Percentiles rank a stretch among this genome's conserved stretches.
phyloP scores from a whole-genome alignment of 108 stramenopile genomes.

The Cyclotella kingstonii region DNA sequence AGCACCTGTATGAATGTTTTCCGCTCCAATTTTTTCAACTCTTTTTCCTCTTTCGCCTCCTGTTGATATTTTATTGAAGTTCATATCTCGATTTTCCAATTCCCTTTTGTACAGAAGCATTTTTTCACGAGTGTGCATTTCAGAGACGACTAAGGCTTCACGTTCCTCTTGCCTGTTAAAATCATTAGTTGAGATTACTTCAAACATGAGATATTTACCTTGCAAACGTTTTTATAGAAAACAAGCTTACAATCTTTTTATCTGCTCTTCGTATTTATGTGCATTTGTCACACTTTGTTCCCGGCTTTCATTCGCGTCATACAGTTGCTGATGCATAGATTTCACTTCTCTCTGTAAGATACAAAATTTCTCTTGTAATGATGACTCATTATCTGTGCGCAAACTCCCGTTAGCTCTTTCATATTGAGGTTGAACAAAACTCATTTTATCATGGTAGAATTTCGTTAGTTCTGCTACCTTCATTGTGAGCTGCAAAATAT shows the following conservation, averaged over 20 bases:
- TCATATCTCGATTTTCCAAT: slow-evolving; percentile 33
- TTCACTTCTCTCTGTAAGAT: slow-evolving; percentile 10
- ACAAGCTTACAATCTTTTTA: slow-evolving; percentile 31
- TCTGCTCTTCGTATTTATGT: slow-evolving; percentile 12
- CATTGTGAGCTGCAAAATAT: slow-evolving; percentile 1
- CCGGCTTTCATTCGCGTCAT: slow-evolving; percentile 17
- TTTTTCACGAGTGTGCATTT: slow-evolving; percentile 16
- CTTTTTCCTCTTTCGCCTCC: not conserved
- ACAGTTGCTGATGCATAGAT: not conserved
- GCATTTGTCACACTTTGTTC: slow-evolving; percentile 8
- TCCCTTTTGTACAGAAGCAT: slow-evolving; percentile 24
- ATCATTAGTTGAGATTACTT: too few species aligned
- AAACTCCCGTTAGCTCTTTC: too few species aligned
- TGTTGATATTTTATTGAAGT: slow-evolving; percentile 4
- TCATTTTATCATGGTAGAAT: slow-evolving; percentile 17
- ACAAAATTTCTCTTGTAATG: too few species aligned
- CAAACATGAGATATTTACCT: too few species aligned
- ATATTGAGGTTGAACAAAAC: slow-evolving; percentile 8
- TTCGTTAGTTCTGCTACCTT: slow-evolving; percentile 10
- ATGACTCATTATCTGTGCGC: too few species aligned
- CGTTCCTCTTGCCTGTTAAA: slow-evolving; percentile 35
- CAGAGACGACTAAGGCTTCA: slow-evolving; percentile 4
- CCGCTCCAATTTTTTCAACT: too few species aligned
- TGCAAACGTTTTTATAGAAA: not conserved
- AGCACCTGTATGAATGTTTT: too few species aligned